phyloP scores from a whole-genome alignment of 2,329 filamentous ascomycete genomes.

The Fusarium sarcochroum region DNA sequence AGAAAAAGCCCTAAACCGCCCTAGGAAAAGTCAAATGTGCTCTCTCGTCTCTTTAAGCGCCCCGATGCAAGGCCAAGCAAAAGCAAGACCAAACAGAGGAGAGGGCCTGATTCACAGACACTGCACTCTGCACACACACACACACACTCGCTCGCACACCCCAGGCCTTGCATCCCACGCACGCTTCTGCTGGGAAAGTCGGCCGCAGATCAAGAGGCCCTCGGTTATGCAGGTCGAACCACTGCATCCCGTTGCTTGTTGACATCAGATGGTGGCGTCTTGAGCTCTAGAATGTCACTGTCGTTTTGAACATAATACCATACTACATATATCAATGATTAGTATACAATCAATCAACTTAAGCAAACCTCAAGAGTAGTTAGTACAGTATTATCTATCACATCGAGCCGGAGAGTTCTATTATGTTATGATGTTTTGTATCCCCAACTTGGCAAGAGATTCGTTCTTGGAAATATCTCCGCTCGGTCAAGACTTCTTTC shows the following conservation, averaged over 20 bases:
- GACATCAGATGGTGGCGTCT: constrained; percentile 44
- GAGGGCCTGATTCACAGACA: constrained; percentile 45
- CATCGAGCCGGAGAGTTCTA: not conserved
- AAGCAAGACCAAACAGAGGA: constrained; percentile 9
- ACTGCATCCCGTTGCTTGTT: constrained; percentile 43
- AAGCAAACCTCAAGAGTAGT: not conserved
- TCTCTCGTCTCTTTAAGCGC: constrained; percentile 47
- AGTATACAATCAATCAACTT: not conserved
- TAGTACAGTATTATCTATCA: constrained; percentile 25
- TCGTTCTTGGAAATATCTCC: constrained; percentile 38
- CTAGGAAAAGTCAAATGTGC: constrained; percentile 17
- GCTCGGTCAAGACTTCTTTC: constrained; percentile 31
- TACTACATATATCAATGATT: not conserved
- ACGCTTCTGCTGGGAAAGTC: constrained; percentile 52
- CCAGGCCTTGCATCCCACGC: constrained; percentile 48
- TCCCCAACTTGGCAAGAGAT: constrained; percentile 21
- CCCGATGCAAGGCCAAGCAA: constrained; percentile 48
- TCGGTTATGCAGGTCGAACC: constrained; percentile 57
- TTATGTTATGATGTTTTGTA: constrained; percentile 5
- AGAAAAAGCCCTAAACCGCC: constrained; percentile 31
- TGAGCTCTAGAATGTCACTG: constrained; percentile 24
- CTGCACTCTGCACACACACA: constrained; percentile 13
- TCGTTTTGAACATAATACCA: not conserved
- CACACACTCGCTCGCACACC: constrained; percentile 1
- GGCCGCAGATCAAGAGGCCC: constrained; percentile 56